These are phyloP conservation scores for Ceraceosorus guamensis DNA, from an alignment of 1,284 basidiomycete genomes.

Conservation along the genomic window DNA sequence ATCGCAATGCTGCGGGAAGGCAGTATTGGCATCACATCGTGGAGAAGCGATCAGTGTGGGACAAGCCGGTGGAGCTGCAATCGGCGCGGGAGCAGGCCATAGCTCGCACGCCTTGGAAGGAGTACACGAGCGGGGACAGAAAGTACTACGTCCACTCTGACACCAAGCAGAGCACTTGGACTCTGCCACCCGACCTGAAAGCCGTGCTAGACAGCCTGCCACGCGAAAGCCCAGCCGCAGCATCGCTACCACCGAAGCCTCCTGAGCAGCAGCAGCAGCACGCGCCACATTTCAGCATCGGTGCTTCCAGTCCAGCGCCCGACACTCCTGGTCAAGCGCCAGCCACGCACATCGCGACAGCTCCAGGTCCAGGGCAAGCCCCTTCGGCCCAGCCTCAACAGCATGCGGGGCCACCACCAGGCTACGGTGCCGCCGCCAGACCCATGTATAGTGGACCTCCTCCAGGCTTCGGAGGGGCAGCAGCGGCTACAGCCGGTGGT, in stretches of 20 bases:
- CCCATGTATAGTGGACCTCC: constrained; percentile 11
- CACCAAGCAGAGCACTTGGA: constrained; percentile 46
- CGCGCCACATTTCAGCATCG: too few species aligned
- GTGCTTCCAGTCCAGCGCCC: too few species aligned
- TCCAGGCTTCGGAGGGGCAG: constrained; percentile 9
- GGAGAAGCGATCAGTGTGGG: constrained; percentile 43
- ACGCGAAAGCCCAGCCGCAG: too few species aligned
- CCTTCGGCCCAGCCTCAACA: too few species aligned
- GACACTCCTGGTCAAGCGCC: too few species aligned
- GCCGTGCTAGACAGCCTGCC: too few species aligned
- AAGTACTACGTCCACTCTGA: constrained; percentile 45
- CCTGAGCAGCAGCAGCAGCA: too few species aligned
- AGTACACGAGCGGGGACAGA: constrained; percentile 43
- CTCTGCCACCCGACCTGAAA: constrained; percentile 37
- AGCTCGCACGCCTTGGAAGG: constrained; percentile 43
- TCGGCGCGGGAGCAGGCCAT: constrained; percentile 41
- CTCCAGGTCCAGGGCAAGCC: too few species aligned
- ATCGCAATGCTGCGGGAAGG: constrained; percentile 37
- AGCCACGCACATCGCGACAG: too few species aligned
- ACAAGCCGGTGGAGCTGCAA: constrained; percentile 46
- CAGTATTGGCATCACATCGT: constrained; percentile 43
- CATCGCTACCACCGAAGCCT: too few species aligned
- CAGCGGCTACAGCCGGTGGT: constrained; percentile 1
- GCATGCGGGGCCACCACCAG: background rate
- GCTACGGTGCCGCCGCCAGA: too few species aligned